phyloP scores from a whole-genome alignment of 2,329 filamentous ascomycete genomes.

The Cytospora piceae region DNA sequence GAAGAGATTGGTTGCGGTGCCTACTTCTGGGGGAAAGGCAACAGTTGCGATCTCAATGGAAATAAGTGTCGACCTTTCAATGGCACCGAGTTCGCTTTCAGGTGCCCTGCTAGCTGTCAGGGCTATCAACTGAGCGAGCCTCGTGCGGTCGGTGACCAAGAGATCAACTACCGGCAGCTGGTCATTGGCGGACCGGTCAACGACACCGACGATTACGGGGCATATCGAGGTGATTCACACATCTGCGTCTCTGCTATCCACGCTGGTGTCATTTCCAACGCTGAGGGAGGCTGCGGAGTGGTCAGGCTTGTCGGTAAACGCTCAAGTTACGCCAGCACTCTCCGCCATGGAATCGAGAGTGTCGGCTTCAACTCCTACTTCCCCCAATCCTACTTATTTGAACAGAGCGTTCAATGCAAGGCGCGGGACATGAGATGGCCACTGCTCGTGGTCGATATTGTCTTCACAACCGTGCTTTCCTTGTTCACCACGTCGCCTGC shows the following conservation, averaged over 20 bases:
- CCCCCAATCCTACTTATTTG: conserved; percentile 82
- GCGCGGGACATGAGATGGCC: conserved; percentile 83
- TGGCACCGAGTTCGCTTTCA: conserved; percentile 70
- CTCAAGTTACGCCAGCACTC: conserved; percentile 64
- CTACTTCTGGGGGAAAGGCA: conserved; percentile 72
- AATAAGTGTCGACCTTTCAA: conserved; percentile 76
- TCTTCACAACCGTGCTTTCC: conserved; percentile 77
- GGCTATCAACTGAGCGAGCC: conserved; percentile 69
- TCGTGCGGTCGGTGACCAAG: conserved; percentile 72
- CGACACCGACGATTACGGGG: conserved; percentile 46
- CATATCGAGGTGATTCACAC: conserved; percentile 85
- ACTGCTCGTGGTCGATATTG: conserved; percentile 77
- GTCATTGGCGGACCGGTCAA: conserved; percentile 68
- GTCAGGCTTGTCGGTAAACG: conserved; percentile 71
- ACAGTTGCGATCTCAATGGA: conserved; percentile 75
- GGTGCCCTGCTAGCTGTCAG: conserved; percentile 74
- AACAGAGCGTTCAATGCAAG: conserved; percentile 65
- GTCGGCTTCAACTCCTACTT: conserved; percentile 86
- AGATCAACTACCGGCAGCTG: conserved; percentile 66
- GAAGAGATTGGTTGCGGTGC: conserved; percentile 67
- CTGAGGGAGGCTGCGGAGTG: conserved; percentile 73
- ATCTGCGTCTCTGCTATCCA: conserved; percentile 79
- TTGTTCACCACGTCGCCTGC: conserved; percentile 79
- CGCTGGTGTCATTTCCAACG: conserved; percentile 68
- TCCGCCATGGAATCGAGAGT: conserved; percentile 75